These are phyloP conservation scores for Alternaria sp. DNA, from an alignment of 2,329 filamentous ascomycete species.

Conservation along the genomic window DNA sequence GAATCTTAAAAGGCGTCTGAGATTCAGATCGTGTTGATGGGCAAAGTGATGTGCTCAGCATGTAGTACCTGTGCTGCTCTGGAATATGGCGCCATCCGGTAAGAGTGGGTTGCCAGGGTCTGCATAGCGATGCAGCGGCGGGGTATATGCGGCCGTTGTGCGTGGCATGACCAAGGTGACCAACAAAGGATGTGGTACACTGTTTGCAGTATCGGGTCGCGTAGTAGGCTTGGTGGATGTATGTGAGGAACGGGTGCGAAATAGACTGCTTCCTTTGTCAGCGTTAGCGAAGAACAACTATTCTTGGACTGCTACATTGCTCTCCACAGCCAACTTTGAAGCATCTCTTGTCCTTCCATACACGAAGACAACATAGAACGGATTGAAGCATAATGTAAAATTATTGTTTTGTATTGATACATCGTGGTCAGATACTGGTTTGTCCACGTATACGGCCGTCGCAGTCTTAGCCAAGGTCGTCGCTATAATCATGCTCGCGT, in stretches of 20 bases:
- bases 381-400: too few relatives aligned
- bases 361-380: accelerated
- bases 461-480: not conserved
- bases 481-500: not conserved
- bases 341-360: too few relatives aligned
- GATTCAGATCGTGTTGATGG: too few relatives aligned
- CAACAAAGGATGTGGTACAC: not conserved
- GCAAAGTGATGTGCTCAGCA: too few relatives aligned
- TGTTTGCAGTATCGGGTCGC: too few relatives aligned
- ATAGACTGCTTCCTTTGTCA: not conserved
- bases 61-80: too few relatives aligned
- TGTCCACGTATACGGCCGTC: conserved; percentile 6
- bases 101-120: not conserved
- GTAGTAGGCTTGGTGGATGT: too few relatives aligned
- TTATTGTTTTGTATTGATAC: not conserved
- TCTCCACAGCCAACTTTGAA: too few relatives aligned
- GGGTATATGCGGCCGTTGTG: too few relatives aligned
- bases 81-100: too few relatives aligned
- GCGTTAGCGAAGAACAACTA: not conserved
- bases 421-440: not conserved
- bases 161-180: not conserved
- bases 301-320: not conserved
- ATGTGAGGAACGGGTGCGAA: too few relatives aligned
- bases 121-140: not conserved
- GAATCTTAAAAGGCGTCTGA: too few relatives aligned